Base-by-base conservation (phyloP, 148 eudicot species). In the Fagopyrum tataricum region DNA sequence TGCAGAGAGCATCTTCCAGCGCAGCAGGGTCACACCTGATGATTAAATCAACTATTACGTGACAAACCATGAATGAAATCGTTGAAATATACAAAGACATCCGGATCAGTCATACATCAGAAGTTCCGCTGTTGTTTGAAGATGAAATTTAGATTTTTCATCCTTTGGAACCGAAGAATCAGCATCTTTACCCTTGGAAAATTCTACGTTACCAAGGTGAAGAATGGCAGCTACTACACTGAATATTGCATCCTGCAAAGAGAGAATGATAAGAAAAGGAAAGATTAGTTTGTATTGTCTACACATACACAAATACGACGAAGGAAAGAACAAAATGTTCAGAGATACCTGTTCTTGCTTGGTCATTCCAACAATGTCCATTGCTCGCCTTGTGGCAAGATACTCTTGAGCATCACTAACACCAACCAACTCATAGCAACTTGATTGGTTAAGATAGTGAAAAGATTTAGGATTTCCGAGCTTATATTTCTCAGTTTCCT, bases 291-390 rank as follows among this genome's bases (percentile, higher is more conserved):
- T 39, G 41, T 18, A 37, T 64, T 39, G 44, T 64, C 18, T 39
- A 68, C 5, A 73, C 76, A 66, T 74, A 74, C 68, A 42, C 20
- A 37, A 31, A 1, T 42, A 37, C 26, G 61, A 79, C 21, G 74
- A 73, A 70, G 64, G 64, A 44, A 70, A 46, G 55, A 24, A 31
- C 26, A 51, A 69, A 44, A 59, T 20, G 69, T 47, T 14, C 53
- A 52, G 18, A 68, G 44, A 68, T 79, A 90, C 97, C 91, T 92
- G 96, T 70, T 92, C 93, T 67, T 75, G 81, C 75, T 85, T 81
- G 79, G 87, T 92, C 73, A 92, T 90, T 23, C 97, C 97, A 64
- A 92, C 97, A 67, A 92, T 77, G 86, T 83, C 93, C 97, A 92
- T 92, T 73, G 96, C 97, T 81, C 93, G 85, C 82, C 97, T 87